Base-by-base conservation (phyloP, 2,329 filamentous ascomycete genomes). In the Clonostachys byssicola region DNA sequence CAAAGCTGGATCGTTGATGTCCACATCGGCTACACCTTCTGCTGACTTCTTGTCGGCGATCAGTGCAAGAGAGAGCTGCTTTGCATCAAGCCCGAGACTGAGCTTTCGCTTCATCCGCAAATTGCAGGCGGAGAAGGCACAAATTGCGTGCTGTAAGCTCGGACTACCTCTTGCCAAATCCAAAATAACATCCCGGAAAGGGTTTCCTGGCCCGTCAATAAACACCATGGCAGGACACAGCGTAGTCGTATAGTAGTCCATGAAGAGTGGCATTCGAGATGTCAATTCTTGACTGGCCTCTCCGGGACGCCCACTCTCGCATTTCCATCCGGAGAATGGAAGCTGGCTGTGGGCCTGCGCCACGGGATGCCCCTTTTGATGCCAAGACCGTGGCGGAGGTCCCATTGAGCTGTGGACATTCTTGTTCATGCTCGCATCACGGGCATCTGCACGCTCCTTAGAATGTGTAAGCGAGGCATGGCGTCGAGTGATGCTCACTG, bases 141-240 rank as follows among this genome's bases (percentile, higher is more conserved):
- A 94, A 58, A 96, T 91, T 46, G 92, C 92, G 65, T 96, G 90
- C 61, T 92, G 89, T n/a, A 96, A 72, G 54, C 89, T 91, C 56
- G 86, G 83, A 64, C 89, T 95, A 50, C 80, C 77, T 54, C 83
- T 77, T 12, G 91, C 89, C 44, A 96, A 76, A 47, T 83, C 83
- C 49, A 96, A 75, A 47, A 96, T 83, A 60, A 95, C 87, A 56
- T 85, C 83, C 51, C 91, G 80, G 63, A 92, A 96, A 2, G 92
- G 92, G 63, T 96, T 96, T 52, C 77, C 78, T 2, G 88, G 86
- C 12, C 85, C 85, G 62, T 97, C 92, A 63, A 96, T 91, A 55
- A 91, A 89, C 44, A 96, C 91, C 67, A 96, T 88, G 49, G 90
- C 89, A 6, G 89, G 89, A 55, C 91, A 94, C 71, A 97, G 92